A percentile compares a stretch with the other conserved stretches of the same genome.
phyloP scores from a whole-genome alignment of 768 basidiomycete genomes.

The Rhodotorula kratochvilovae region DNA sequence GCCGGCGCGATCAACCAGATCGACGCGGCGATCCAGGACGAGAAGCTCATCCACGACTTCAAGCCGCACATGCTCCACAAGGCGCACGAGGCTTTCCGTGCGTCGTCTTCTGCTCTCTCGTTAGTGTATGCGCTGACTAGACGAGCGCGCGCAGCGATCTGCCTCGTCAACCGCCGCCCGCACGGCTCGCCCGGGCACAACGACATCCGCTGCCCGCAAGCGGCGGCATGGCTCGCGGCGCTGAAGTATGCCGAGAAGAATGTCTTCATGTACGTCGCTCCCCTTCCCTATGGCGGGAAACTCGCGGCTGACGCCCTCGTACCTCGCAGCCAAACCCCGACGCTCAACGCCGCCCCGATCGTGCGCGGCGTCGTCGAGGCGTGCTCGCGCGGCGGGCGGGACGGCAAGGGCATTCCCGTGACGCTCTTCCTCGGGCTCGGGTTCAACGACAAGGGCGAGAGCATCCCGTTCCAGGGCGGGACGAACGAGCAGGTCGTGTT shows the following conservation, averaged over 20 bases:
- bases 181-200: conserved; percentile 51
- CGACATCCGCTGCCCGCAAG: conserved; percentile 58
- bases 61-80: conserved; percentile 61
- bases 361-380: conserved; percentile 60
- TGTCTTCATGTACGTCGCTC: conserved; percentile 58
- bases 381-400: conserved; percentile 53
- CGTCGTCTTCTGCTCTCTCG: neutral
- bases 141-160: conserved; percentile 57
- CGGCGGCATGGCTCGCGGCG: conserved; percentile 64
- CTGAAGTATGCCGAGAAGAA: conserved; percentile 59
- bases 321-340: conserved; percentile 60
- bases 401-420: conserved; percentile 53
- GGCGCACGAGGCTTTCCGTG: conserved; percentile 33
- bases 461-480: conserved; percentile 64
- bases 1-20: conserved; percentile 49
- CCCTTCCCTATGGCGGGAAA: neutral
- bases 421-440: conserved; percentile 57
- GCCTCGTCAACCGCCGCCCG: conserved; percentile 61
- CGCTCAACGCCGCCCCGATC: conserved; percentile 63
- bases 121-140: neutral
- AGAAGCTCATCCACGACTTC: conserved; percentile 55
- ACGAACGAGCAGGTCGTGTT: conserved; percentile 67
- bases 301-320: neutral
- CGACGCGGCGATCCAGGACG: conserved; percentile 51
- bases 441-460: conserved; percentile 60